These are phyloP conservation scores for Brassica hybrid DNA, from an alignment of 441 rosid genomes.

Conservation along the genomic window DNA sequence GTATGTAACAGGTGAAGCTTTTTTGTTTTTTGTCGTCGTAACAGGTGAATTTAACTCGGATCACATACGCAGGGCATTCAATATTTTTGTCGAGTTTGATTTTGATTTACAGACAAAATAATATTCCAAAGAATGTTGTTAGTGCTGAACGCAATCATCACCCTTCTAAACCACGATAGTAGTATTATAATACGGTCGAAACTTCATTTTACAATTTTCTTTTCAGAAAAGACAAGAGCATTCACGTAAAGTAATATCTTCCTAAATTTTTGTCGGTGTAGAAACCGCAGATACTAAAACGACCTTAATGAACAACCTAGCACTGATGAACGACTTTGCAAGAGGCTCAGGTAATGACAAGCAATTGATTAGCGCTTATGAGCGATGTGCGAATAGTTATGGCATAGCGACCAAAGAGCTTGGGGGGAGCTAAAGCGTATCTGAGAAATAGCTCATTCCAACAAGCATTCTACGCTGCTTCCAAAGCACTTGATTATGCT, in stretches of 20 bases:
- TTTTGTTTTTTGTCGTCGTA: background rate
- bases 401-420: background rate
- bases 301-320: background rate
- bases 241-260: background rate
- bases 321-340: background rate
- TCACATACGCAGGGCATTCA: conserved; percentile 1
- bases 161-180: background rate
- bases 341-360: conserved; percentile 11
- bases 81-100: background rate
- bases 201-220: background rate
- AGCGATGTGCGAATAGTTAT: conserved; percentile 12
- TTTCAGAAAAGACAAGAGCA: background rate
- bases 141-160: conserved; percentile 15
- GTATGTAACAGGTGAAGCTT: background rate
- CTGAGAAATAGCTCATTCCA: too few species aligned
- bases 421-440: too few species aligned
- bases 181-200: background rate
- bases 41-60: conserved; percentile 12
- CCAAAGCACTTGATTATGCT: background rate
- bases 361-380: conserved; percentile 19
- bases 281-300: background rate
- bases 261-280: too few species aligned
- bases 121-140: background rate
- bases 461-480: too few species aligned
- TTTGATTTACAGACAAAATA: background rate